Conservation (phyloP, 768 basidiomycete genomes). For the Lentinula edodes region DNA sequence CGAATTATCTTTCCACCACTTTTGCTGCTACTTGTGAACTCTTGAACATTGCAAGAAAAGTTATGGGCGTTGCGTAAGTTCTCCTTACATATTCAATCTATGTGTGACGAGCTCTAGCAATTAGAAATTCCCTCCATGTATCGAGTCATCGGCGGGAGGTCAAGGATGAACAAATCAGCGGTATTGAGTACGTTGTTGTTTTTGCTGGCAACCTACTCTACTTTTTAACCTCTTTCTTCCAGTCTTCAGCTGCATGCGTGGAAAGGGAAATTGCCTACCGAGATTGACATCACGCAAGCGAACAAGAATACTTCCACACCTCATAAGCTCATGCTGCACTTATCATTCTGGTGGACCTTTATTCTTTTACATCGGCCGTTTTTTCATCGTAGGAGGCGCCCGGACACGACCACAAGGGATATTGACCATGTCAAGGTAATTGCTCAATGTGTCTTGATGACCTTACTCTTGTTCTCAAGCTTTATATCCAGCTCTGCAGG, state of each 20-base stretch:
- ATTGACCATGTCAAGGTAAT: conserved; percentile 27
- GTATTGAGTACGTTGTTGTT: conserved; percentile 14
- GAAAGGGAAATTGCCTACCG: conserved; percentile 19
- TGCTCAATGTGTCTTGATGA: not conserved
- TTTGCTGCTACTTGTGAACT: conserved; percentile 27
- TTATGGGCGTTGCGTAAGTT: conserved; percentile 29
- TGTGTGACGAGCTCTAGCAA: conserved; percentile 1
- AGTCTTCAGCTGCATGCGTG: conserved; percentile 13
- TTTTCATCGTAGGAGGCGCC: conserved; percentile 20
- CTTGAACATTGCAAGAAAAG: conserved; percentile 22
- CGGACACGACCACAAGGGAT: conserved; percentile 9
- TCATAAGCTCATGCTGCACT: conserved; percentile 28
- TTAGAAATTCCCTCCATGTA: conserved; percentile 2
- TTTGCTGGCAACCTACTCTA: not conserved
- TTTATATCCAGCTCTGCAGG: conserved; percentile 23
- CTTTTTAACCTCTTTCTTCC: not conserved
- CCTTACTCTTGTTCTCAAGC: not conserved
- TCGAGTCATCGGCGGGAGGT: not conserved
- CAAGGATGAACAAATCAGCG: conserved; percentile 11
- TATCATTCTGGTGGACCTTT: conserved; percentile 27
- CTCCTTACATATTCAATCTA: not conserved
- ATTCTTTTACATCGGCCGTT: conserved; percentile 36
- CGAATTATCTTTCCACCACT: conserved; percentile 17
- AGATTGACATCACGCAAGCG: conserved; percentile 24
- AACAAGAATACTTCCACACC: conserved; percentile 24